Evolutionary conservation across 495 filamentous ascomycete species (phyloP), one percentile per base, ranked within the genome.

Genomic region (Talaromyces adpressus): DNA sequence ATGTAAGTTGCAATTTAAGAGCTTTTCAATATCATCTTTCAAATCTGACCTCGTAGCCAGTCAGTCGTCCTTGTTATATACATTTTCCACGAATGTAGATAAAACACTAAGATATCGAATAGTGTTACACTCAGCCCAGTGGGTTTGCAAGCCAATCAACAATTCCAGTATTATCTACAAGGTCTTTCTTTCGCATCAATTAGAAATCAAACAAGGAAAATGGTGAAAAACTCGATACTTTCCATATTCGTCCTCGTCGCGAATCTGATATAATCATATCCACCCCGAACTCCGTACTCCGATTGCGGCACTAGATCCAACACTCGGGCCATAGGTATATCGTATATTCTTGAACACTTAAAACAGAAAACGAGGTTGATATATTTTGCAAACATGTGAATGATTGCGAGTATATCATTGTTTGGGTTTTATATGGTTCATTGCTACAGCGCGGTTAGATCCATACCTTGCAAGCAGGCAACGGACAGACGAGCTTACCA

Each of bases 381-480:
- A 16, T 41, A 4, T 4, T 5, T 4, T 14, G 14, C 14, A 39
- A 16, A 12, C 36, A 5, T 16, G 14, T 41, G 4, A 16, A 14
- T 41, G 36, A 16, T 41, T 41, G 36, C 36, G 3, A 6, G 49
- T 22, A 53, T 20, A 53, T 29, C 16, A 53, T 27, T 56, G 52
- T 29, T 56, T 56, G 22, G 52, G 52, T 16, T 56, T 56, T 25
- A 56, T 56, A 16, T 56, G 52, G 9, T 56, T 56, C 52, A 56
- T 56, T 4, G 52, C 52, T 56, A 22, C 22, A 27, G 52, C n/a
- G n/a, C 36, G 7, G 52, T 56, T 16, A 56, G 16, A 56, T 6
- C 6, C 12, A 56, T n/a, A 16, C 23, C 22, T 25, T 27, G 8
- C 18, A 56, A 29, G 0, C 1, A 56, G 27, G 29, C 29, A 57